Percentiles rank a stretch among this genome's conserved stretches.
These are phyloP conservation scores for Solanum tarapatanum DNA, from an alignment of 257 asterid genomes.

Conservation along the genomic window DNA sequence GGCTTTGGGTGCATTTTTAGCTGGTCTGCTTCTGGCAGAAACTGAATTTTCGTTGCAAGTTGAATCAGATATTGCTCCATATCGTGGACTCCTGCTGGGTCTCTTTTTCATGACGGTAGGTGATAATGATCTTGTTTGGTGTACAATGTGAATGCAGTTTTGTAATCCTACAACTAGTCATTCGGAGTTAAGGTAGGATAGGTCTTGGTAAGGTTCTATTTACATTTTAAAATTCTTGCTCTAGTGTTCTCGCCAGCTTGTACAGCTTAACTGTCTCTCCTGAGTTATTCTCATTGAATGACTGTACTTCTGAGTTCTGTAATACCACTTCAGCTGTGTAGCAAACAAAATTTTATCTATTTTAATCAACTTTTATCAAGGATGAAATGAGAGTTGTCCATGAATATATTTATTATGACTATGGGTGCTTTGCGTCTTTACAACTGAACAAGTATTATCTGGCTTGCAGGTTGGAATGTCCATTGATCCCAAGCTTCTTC, in stretches of 20 bases:
- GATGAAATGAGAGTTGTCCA: neutral
- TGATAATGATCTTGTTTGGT: neutral
- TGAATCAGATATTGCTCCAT: constrained; percentile 99
- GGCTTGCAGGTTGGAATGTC: constrained; percentile 95
- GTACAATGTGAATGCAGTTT: neutral
- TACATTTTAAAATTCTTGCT: neutral
- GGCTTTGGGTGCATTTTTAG: constrained; percentile 99
- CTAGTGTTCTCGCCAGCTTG: neutral
- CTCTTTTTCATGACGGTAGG: constrained; percentile 99
- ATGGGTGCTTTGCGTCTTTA: neutral
- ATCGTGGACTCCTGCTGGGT: constrained; percentile 96
- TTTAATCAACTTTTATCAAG: neutral
- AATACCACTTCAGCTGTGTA: neutral
- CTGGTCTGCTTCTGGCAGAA: constrained; percentile 99
- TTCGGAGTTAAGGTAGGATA: neutral
- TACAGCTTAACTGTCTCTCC: neutral
- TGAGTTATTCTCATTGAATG: neutral
- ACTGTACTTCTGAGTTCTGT: neutral
- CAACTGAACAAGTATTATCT: neutral
- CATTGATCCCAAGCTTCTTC: constrained; percentile 92
- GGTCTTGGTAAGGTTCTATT: neutral
- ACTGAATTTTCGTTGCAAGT: constrained; percentile 98
- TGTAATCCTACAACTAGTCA: neutral
- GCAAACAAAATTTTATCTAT: neutral
- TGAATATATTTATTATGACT: neutral